Evolutionary conservation across 1,284 basidiomycete genomes (phyloP), one percentile per base, ranked within the genome.

Genomic region (Heliocybe sulcata): DNA sequence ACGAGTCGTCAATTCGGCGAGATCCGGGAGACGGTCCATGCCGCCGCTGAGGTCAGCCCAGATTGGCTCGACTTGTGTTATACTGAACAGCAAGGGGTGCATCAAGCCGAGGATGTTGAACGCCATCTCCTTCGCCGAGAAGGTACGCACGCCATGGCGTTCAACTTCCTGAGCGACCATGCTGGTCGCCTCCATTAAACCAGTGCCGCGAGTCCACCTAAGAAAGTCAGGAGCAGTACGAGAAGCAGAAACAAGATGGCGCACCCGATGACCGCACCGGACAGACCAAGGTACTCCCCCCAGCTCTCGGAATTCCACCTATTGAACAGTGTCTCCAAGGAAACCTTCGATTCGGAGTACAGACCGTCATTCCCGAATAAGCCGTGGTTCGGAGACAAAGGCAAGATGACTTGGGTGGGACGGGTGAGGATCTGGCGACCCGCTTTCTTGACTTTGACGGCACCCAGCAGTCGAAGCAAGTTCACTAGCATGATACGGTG

Each of bases 121-220:
- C 2, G 95, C 94, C 96, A 99, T 99, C 77, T 99, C 96, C 77
- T 98, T 98, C 51, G 95, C 90, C 2, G 94, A 97, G 85, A 98
- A 99, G 3, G 97, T 99, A 63, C 96, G 86, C 59, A 97, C 91
- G 62, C 97, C 96, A 60, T 93, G 83, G 61, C 87, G 83, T 75
- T 99, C 96, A 52, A 99, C 82, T 58, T 94, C 92, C 60, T 97
- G 92, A 45, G 97, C 93, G 55, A 98, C 87, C 54, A 91, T 93
- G 75, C 98, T 97, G 56, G 93, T 96, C 2, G 92, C 90, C 57
- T 84, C 88, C 96, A 99, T 99, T 56, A 99, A 77, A 60, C 95
- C 96, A n/a, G 97, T 99, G 50, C 96, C 96, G 63, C 94, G 92
- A 55, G 94, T 97, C 94, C 94, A 97, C 51, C 89, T 90, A 23